phyloP scores from a whole-genome alignment of 2,329 filamentous ascomycete species.

The Bipolaris bicolor region DNA sequence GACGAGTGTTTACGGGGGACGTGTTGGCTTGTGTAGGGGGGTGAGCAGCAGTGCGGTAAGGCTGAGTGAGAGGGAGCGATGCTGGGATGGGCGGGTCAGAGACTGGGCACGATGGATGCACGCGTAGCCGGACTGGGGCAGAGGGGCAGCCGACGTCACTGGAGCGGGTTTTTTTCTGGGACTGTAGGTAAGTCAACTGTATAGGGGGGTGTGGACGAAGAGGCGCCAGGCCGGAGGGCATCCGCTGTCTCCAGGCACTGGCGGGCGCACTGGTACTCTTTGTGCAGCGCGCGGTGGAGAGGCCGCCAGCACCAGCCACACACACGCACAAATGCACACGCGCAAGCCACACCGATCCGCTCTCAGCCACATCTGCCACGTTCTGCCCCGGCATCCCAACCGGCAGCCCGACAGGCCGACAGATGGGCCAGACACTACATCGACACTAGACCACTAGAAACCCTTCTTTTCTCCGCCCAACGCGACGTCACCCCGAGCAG shows the following conservation, averaged over 20 bases:
- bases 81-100: conserved; percentile 1
- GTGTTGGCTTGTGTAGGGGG: conserved; percentile 1
- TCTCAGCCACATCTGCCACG: conserved; percentile 17
- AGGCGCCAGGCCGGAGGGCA: conserved; percentile 6
- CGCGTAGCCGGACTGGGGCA: conserved; percentile 1
- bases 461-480: not conserved
- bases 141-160: conserved; percentile 9
- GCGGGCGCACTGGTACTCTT: conserved; percentile 18
- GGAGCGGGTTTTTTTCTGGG: not conserved
- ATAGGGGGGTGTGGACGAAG: conserved; percentile 5
- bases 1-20: not conserved
- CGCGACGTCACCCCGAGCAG: not conserved
- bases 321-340: too few relatives aligned
- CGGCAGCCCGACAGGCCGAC: not conserved
- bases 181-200: not conserved
- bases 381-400: conserved; percentile 1
- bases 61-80: not conserved
- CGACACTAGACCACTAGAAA: not conserved
- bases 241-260: conserved; percentile 12
- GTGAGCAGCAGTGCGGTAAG: not conserved
- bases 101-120: conserved; percentile 1
- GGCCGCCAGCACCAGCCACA: conserved; percentile 4
- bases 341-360: too few relatives aligned
- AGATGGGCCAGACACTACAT: not conserved
- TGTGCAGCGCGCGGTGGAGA: conserved; percentile 16